Base-by-base conservation (phyloP, 805 yeast species). In the Ogataea pignaliae region DNA sequence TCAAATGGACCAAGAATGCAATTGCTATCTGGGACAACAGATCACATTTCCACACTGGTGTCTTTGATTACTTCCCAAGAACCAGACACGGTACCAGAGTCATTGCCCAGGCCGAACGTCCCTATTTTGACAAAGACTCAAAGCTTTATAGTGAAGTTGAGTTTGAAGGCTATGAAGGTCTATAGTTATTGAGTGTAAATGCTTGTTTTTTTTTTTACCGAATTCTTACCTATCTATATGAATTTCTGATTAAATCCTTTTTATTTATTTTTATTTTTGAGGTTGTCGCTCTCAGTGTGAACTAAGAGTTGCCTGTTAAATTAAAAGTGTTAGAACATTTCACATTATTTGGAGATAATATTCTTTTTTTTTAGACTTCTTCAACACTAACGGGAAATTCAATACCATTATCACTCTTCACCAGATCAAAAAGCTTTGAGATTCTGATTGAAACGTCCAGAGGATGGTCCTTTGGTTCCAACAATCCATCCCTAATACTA, bases 21-120 rank as follows among this genome's bases (percentile, higher is more conserved):
- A 65, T 78, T 34, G 83, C 80, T 8, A 53, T 78, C 32, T 79
- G 84, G 83, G 84, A 79, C 53, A 79, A 79, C 66, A 66, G 84
- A 57, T 55, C 75, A 42, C 67, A 78, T 18, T 70, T 70, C 44
- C 86, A 80, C 32, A 44, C 50, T 21, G 51, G 51, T 5, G 40
- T 53, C 10, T 51, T 45, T 43, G 56, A 53, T 33, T 48, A 53
- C 30, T 63, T 28, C 30, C 47, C 48, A 10, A 45, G 42, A 34
- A 41, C 48, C 3, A 46, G 56, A 38, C 56, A 53, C 36, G 55
- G 54, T 10, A 53, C 56, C 8, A 44, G 56, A 35, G 56, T 53
- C 13, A 53, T 46, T 31, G 40, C 56, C 2, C 47, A 42, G 15
- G 56, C 56, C 10, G 55, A 53, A 30, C 39, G 38, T 11, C 75